Evolutionary conservation across 495 filamentous ascomycete species (phyloP).

Genomic region (Penicillium antarcticum): DNA sequence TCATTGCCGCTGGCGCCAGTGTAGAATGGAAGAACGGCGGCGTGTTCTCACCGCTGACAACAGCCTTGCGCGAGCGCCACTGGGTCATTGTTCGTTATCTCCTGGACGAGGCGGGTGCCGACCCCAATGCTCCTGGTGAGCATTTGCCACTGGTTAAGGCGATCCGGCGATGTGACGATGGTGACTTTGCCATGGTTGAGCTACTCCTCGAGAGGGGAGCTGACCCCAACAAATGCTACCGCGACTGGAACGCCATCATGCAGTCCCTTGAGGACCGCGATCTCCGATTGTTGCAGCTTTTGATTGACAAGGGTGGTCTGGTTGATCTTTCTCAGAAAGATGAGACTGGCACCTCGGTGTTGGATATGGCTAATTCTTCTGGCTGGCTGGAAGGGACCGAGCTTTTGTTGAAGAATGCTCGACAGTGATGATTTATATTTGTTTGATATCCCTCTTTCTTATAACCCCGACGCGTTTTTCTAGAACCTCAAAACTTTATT

Average conservation of each 20-base stretch:
- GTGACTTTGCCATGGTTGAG: slow-evolving; percentile 46
- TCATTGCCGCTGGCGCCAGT: slow-evolving; percentile 20
- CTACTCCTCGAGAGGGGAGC: slow-evolving; percentile 49
- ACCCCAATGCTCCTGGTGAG: slow-evolving; percentile 51
- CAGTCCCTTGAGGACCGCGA: slow-evolving; percentile 39
- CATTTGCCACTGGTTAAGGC: slow-evolving; percentile 55
- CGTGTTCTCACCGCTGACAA: slow-evolving; percentile 54
- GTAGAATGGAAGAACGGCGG: slow-evolving; percentile 57
- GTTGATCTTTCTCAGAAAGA: slow-evolving; percentile 33
- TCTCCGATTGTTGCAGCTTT: slow-evolving; percentile 34
- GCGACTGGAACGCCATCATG: slow-evolving; percentile 50
- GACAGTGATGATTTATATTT: not conserved
- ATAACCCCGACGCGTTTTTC: no score
- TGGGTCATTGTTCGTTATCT: slow-evolving; percentile 47
- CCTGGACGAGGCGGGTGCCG: slow-evolving; percentile 47
- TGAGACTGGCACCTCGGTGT: slow-evolving; percentile 15
- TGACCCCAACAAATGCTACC: slow-evolving; percentile 52
- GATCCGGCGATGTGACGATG: slow-evolving; percentile 40
- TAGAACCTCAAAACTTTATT: no score
- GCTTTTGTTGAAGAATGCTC: slow-evolving; percentile 11
- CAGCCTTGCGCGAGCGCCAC: slow-evolving; percentile 50
- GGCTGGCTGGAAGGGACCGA: slow-evolving; percentile 16
- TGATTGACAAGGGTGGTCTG: slow-evolving; percentile 38
- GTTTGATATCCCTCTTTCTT: no score
- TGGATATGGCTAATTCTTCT: slow-evolving; percentile 17